Conservation (phyloP, 1,139 yeast species). For the Yamadazyma pseudoaaseri region DNA sequence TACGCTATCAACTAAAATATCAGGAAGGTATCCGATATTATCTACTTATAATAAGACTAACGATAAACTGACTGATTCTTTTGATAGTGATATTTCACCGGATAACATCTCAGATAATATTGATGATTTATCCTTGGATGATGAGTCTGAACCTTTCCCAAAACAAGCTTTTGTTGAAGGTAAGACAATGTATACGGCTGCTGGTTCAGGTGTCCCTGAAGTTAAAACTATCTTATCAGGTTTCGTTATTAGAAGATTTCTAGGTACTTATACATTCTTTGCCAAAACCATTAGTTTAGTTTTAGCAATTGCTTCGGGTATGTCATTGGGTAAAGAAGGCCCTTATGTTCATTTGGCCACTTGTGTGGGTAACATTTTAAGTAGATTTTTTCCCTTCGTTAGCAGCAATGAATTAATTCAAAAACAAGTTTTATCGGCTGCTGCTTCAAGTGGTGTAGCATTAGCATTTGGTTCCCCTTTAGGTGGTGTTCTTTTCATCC, state of each 20-base stretch:
- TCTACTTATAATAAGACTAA: constrained; percentile 1
- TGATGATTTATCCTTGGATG: not conserved
- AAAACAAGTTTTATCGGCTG: constrained; percentile 60
- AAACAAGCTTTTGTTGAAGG: constrained; percentile 10
- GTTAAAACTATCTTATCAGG: constrained; percentile 59
- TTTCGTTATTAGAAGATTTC: constrained; percentile 52
- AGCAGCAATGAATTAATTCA: constrained; percentile 52
- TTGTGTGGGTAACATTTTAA: constrained; percentile 59
- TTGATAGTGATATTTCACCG: constrained; percentile 1
- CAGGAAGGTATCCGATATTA: constrained; percentile 17
- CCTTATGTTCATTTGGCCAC: constrained; percentile 73
- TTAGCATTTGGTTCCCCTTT: constrained; percentile 70
- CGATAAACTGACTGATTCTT: constrained; percentile 2
- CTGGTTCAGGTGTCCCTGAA: constrained; percentile 68
- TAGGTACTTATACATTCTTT: constrained; percentile 55
- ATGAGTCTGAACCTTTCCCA: not conserved
- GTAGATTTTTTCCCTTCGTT: constrained; percentile 51
- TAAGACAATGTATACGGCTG: constrained; percentile 50
- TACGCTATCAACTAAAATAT: constrained; percentile 50
- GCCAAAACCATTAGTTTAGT: constrained; percentile 52
- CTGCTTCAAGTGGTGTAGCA: constrained; percentile 70
- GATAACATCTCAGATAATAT: not conserved
- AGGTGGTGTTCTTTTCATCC: constrained; percentile 65
- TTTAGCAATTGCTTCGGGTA: constrained; percentile 64
- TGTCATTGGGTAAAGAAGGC: constrained; percentile 69